Evolutionary conservation across 1,284 basidiomycete species (phyloP).

Genomic region (Amylostereum areolatum): DNA sequence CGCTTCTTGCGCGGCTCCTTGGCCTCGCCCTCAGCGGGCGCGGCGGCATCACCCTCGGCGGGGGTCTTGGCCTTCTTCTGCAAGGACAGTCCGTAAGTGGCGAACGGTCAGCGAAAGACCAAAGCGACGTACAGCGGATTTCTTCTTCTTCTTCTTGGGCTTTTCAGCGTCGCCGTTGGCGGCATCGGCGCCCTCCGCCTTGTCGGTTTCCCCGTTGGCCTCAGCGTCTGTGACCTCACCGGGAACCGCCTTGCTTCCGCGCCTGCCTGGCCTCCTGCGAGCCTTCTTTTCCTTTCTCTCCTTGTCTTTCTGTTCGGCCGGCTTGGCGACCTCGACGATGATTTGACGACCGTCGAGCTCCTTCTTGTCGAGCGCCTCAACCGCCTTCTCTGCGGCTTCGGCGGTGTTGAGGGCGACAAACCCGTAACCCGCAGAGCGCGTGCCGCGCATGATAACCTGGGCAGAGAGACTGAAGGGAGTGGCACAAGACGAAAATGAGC

Average conservation of each 20-base stretch:
- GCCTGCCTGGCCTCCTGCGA: constrained; percentile 74
- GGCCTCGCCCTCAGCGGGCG: constrained; percentile 28
- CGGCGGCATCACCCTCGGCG: constrained; percentile 21
- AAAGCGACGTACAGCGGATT: constrained; percentile 43
- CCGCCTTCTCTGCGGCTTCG: constrained; percentile 82
- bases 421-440: constrained; percentile 84
- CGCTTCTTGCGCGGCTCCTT: constrained; percentile 61
- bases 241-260: constrained; percentile 75
- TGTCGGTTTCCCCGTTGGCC: constrained; percentile 64
- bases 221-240: constrained; percentile 83
- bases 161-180: constrained; percentile 53
- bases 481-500: constrained; percentile 15
- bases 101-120: constrained; percentile 1
- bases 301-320: constrained; percentile 79
- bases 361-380: constrained; percentile 80
- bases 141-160: constrained; percentile 82
- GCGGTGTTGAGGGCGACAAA: constrained; percentile 80
- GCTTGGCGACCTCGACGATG: constrained; percentile 87
- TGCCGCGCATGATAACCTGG: constrained; percentile 77
- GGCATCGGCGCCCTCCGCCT: constrained; percentile 39
- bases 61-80: constrained; percentile 36
- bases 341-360: constrained; percentile 85
- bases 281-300: constrained; percentile 71
- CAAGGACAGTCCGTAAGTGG: constrained; percentile 30
- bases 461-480: constrained; percentile 51